phyloP scores from a whole-genome alignment of 2,329 filamentous ascomycete species.

The Periconia sp. region DNA sequence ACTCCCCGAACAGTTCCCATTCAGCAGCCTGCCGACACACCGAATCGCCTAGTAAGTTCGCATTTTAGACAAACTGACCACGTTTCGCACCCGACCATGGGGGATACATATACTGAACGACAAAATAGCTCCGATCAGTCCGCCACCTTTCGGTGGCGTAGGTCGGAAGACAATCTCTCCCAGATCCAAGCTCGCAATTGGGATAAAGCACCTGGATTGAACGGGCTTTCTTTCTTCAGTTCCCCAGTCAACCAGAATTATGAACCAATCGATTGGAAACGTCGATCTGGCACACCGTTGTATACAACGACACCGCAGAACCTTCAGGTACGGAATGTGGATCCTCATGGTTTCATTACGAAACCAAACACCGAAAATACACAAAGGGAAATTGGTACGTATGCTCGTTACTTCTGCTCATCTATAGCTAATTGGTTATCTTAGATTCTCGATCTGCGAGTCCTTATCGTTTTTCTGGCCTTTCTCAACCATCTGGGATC shows the following conservation, averaged over 20 bases:
- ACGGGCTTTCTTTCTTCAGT: slow-evolving; percentile 41
- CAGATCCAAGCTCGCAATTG: slow-evolving; percentile 9
- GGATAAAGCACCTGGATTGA: slow-evolving; percentile 29
- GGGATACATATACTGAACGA: slow-evolving; percentile 25
- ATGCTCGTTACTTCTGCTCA: not conserved
- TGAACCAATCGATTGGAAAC: slow-evolving; percentile 12
- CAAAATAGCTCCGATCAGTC: slow-evolving; percentile 31
- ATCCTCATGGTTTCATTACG: slow-evolving; percentile 16
- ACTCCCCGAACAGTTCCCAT: slow-evolving; percentile 16
- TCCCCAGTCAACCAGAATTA: slow-evolving; percentile 25
- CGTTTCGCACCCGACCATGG: slow-evolving; percentile 12
- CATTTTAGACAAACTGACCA: slow-evolving; percentile 36
- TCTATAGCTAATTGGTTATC: not conserved
- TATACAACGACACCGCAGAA: slow-evolving; percentile 2
- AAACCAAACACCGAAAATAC: slow-evolving; percentile 9
- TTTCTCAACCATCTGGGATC: slow-evolving; percentile 8
- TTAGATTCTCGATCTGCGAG: slow-evolving; percentile 4
- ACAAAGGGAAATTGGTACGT: slow-evolving; percentile 6
- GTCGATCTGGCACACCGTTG: slow-evolving; percentile 1
- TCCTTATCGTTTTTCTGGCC: slow-evolving; percentile 8
- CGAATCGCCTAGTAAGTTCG: slow-evolving; percentile 43
- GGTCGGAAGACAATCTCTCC: slow-evolving; percentile 13
- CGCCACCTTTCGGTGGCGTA: slow-evolving; percentile 23
- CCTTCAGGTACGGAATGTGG: slow-evolving; percentile 10
- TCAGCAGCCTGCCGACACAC: slow-evolving; percentile 15